phyloP scores from a whole-genome alignment of 2,329 filamentous ascomycete genomes.

The Xylariaceae sp. region DNA sequence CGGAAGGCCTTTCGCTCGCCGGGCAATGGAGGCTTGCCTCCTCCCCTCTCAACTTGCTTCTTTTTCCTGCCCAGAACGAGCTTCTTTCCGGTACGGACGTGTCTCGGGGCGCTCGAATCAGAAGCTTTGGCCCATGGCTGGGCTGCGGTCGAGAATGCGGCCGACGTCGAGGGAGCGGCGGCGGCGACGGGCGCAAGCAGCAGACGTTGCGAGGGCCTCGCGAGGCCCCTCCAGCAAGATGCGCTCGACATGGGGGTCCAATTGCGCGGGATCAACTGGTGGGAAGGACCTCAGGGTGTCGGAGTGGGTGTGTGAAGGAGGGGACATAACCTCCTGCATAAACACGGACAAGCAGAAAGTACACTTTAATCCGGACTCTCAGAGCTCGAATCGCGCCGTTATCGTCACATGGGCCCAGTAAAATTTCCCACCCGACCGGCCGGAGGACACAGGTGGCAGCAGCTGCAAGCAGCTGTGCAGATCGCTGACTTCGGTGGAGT shows the following conservation, averaged over 20 bases:
- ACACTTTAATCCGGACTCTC: neutral
- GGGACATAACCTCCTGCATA: neutral
- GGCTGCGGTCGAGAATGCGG: constrained; percentile 28
- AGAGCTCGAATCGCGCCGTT: constrained; percentile 4
- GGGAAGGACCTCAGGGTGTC: neutral
- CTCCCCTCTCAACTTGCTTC: constrained; percentile 40
- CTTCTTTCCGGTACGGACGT: constrained; percentile 36
- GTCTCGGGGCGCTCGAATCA: constrained; percentile 10
- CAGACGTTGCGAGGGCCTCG: constrained; percentile 37
- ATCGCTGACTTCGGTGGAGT: neutral
- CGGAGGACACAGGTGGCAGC: constrained; percentile 4
- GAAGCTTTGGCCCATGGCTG: constrained; percentile 12
- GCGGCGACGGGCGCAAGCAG: constrained; percentile 22
- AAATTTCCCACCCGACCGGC: constrained; percentile 18
- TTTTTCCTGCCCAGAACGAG: constrained; percentile 47
- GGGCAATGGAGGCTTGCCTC: constrained; percentile 54
- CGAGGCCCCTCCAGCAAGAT: constrained; percentile 55
- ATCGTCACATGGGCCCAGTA: constrained; percentile 13
- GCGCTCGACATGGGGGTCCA: constrained; percentile 48
- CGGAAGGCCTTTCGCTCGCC: constrained; percentile 84
- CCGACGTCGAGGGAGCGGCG: constrained; percentile 30
- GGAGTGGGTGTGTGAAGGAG: neutral
- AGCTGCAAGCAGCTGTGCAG: neutral
- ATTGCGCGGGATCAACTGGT: neutral
- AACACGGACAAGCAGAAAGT: neutral